A percentile compares a stretch with the other conserved stretches of the same genome.
phyloP scores from a whole-genome alignment of 441 rosid genomes.

The Pelargonium australe region DNA sequence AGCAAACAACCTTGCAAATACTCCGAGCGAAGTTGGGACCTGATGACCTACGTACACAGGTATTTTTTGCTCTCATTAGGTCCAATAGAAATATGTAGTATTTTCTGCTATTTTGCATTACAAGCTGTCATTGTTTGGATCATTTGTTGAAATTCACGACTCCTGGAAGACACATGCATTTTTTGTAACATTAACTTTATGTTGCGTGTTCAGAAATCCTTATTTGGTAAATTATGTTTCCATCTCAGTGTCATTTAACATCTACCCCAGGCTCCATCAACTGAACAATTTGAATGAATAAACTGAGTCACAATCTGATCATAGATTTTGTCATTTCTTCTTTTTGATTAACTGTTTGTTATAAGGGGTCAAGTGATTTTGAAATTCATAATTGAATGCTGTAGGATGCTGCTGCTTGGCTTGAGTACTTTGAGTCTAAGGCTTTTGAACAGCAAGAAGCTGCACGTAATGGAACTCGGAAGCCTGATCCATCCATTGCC shows the following conservation, averaged over 20 bases:
- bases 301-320: constrained; percentile 9
- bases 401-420: constrained; percentile 88
- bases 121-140: background rate
- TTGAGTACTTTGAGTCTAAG: constrained; percentile 42
- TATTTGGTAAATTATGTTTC: background rate
- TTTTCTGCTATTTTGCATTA: background rate
- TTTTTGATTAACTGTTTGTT: background rate
- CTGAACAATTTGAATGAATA: constrained; percentile 2
- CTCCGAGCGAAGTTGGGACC: constrained; percentile 73
- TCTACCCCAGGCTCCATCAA: background rate
- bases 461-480: constrained; percentile 77
- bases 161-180: background rate
- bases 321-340: background rate
- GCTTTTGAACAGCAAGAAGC: constrained; percentile 84
- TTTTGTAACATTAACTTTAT: background rate
- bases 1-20: constrained; percentile 72
- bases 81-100: constrained; percentile 7
- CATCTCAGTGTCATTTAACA: background rate
- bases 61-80: constrained; percentile 16
- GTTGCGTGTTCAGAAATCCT: background rate
- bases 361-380: background rate
- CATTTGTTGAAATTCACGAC: background rate
- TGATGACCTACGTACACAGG: constrained; percentile 76
- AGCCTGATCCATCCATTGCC: constrained; percentile 77
- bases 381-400: constrained; percentile 14